A percentile compares a stretch with the other conserved stretches of the same genome.
phyloP scores from a whole-genome alignment of 257 asterid species.

The Nicotiana attenuata region DNA sequence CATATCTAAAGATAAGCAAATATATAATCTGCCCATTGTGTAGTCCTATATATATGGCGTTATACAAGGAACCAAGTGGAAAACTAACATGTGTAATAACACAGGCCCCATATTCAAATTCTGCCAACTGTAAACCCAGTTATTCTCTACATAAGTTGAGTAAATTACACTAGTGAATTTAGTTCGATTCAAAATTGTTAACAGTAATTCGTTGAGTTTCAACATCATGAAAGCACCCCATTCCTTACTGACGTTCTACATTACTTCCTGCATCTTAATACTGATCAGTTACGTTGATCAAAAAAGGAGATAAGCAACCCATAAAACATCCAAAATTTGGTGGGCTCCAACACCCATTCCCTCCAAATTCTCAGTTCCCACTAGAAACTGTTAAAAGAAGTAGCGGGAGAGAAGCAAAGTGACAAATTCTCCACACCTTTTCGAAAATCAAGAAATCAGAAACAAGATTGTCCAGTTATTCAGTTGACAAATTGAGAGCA shows the following conservation, averaged over 20 bases:
- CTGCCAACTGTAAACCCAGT: background rate
- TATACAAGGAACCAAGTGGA: background rate
- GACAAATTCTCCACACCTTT: background rate
- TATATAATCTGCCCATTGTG: background rate
- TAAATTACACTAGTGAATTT: background rate
- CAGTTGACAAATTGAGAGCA: background rate
- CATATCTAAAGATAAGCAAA: background rate
- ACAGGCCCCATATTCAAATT: background rate
- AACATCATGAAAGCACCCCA: conserved; percentile 2
- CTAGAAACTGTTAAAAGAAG: background rate
- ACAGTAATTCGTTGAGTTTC: background rate
- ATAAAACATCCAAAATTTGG: background rate
- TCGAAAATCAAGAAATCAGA: background rate
- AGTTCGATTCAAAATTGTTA: background rate
- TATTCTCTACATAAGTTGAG: background rate
- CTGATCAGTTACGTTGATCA: background rate
- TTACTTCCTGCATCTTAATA: background rate
- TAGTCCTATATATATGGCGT: background rate
- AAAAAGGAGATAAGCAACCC: background rate
- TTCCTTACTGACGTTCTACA: background rate
- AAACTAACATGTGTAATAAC: background rate
- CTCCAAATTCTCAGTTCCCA: background rate
- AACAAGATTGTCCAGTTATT: background rate
- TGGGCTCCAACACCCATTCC: background rate
- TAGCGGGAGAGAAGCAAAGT: background rate